These are phyloP conservation scores for Tilletia setariae DNA, from an alignment of 1,284 basidiomycete genomes.

Conservation along the genomic window DNA sequence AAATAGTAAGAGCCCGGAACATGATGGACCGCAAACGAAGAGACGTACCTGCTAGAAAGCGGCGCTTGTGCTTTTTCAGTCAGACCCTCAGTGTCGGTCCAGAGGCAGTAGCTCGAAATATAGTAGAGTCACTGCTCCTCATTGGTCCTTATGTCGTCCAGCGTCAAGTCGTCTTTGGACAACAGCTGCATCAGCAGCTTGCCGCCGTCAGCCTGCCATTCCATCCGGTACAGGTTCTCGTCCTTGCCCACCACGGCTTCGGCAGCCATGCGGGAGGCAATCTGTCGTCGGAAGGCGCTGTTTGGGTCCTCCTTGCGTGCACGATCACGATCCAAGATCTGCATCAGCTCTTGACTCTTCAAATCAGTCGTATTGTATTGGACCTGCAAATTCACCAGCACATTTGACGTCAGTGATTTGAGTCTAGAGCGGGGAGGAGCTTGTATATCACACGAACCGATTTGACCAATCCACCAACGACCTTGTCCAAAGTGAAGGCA, in stretches of 20 bases:
- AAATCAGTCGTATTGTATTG: conserved; percentile 74
- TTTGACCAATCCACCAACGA: conserved; percentile 64
- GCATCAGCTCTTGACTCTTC: conserved; percentile 79
- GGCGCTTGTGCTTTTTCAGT: conserved; percentile 42
- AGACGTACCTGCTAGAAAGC: conserved; percentile 36
- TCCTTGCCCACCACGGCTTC: conserved; percentile 80
- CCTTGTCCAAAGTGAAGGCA: conserved; percentile 88
- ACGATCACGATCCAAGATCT: conserved; percentile 74
- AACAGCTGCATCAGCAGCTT: conserved; percentile 79
- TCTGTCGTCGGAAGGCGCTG: conserved; percentile 73
- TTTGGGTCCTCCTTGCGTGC: conserved; percentile 21
- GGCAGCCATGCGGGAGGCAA: conserved; percentile 75
- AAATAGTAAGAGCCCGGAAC: too few species aligned
- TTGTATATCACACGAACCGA: conserved; percentile 15
- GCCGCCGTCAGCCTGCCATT: conserved; percentile 70
- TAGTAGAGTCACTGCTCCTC: conserved; percentile 84
- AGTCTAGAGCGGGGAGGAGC: background rate
- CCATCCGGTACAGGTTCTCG: conserved; percentile 86
- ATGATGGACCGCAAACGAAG: background rate
- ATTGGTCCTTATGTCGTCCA: conserved; percentile 74
- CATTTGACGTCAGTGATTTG: background rate
- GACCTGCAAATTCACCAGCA: conserved; percentile 43
- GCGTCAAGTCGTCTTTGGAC: conserved; percentile 80
- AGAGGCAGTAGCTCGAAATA: conserved; percentile 71
- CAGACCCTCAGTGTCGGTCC: conserved; percentile 52